phyloP scores from a whole-genome alignment of 192 early-diverging fungal genomes.

The Lunasporangiospora selenospora region DNA sequence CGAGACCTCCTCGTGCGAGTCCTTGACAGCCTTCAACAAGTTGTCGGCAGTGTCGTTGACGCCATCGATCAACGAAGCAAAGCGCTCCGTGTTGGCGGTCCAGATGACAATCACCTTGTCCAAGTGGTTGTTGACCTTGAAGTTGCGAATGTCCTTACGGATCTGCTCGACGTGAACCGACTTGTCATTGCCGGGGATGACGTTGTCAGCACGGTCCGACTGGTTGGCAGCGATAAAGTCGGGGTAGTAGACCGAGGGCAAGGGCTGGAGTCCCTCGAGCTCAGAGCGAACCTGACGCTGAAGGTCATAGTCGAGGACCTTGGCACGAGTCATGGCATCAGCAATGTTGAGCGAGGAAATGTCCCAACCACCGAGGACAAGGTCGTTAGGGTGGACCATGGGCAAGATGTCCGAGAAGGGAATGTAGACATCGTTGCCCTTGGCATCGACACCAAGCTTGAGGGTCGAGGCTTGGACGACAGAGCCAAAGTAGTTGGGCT shows the following conservation, averaged over 20 bases:
- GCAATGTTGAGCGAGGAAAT: constrained; percentile 88
- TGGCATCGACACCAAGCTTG: constrained; percentile 87
- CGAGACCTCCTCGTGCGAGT: constrained; percentile 89
- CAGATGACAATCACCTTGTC: constrained; percentile 97
- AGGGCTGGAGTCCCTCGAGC: constrained; percentile 81
- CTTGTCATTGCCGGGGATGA: constrained; percentile 84
- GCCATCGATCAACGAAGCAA: constrained; percentile 82
- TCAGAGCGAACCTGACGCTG: constrained; percentile 91
- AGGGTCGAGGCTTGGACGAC: constrained; percentile 96
- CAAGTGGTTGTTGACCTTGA: constrained; percentile 86
- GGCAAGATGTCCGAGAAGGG: constrained; percentile 94
- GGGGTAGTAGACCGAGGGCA: constrained; percentile 98
- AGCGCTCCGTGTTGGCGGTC: constrained; percentile 99
- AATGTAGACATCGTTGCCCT: constrained; percentile 90
- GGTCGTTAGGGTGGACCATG: constrained; percentile 96
- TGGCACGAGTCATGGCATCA: constrained; percentile 93
- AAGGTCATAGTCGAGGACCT: constrained; percentile 96
- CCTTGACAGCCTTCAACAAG: constrained; percentile 81
- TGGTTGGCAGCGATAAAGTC: constrained; percentile 99
- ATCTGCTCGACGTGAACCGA: constrained; percentile 92
- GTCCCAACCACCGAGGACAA: constrained; percentile 99
- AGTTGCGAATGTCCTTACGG: constrained; percentile 94
- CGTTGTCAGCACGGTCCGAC: constrained; percentile 94
- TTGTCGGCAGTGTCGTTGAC: constrained; percentile 98
- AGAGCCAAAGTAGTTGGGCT: constrained; percentile 97